A percentile compares a stretch with the other conserved stretches of the same genome.
Conservation (phyloP, 768 basidiomycete species). For the Podaxis sp. region DNA sequence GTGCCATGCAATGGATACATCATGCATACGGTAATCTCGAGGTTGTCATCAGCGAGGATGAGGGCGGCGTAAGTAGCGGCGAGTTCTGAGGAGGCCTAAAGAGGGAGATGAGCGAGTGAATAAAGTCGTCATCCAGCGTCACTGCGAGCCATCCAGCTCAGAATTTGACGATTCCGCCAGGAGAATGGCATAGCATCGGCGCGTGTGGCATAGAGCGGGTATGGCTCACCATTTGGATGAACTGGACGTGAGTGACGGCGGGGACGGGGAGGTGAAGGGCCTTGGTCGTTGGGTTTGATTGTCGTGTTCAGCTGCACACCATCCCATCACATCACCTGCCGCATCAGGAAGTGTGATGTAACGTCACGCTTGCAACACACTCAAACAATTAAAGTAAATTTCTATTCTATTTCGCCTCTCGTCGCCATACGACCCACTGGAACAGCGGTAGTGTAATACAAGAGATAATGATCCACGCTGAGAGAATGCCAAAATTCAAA, state of each 20-base stretch:
- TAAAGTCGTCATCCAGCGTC: slow-evolving; percentile 12
- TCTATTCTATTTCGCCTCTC: not conserved
- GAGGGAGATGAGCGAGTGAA: slow-evolving; percentile 16
- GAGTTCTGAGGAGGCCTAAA: slow-evolving; percentile 66
- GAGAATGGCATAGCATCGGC: not conserved
- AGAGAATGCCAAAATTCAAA: slow-evolving; percentile 54
- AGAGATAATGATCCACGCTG: slow-evolving; percentile 54
- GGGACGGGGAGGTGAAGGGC: not conserved
- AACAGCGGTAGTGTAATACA: slow-evolving; percentile 49
- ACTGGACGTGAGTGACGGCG: not conserved
- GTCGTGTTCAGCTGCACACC: not conserved
- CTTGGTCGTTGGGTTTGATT: slow-evolving; percentile 10
- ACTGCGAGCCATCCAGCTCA: slow-evolving; percentile 6
- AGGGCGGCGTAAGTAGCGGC: slow-evolving; percentile 96
- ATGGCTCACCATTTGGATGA: slow-evolving; percentile 9
- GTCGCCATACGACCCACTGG: slow-evolving; percentile 30
- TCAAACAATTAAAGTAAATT: no score
- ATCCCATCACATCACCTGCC: not conserved
- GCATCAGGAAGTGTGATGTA: not conserved
- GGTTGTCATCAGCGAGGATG: slow-evolving; percentile 95
- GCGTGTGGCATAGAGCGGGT: not conserved
- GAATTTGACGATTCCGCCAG: not conserved
- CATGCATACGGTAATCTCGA: slow-evolving; percentile 91
- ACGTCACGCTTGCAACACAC: slow-evolving; percentile 4
- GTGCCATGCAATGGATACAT: slow-evolving; percentile 4